Evolutionary conservation across 768 basidiomycete genomes (phyloP).

Genomic region (Russula abietina): DNA sequence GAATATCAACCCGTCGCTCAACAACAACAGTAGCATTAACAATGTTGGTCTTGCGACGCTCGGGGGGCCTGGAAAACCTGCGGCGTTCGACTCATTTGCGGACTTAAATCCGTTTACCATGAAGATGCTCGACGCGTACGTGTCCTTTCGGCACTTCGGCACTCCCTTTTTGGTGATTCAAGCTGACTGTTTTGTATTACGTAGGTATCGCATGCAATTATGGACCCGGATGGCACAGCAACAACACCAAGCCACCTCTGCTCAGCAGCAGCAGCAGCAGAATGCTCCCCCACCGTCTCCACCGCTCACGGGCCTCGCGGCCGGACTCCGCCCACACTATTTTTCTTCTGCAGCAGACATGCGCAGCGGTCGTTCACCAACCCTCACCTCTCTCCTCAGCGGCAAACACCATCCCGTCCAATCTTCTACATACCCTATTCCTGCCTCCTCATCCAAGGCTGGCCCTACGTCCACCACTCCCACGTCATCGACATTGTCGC

Average conservation of each 20-base stretch:
- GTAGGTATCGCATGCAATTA: constrained; percentile 78
- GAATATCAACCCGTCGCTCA: constrained; percentile 75
- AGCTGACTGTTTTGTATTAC: constrained; percentile 1
- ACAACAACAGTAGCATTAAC: constrained; percentile 33
- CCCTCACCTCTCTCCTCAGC: constrained; percentile 36
- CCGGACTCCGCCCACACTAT: constrained; percentile 36
- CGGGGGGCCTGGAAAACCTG: constrained; percentile 32
- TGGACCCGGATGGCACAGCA: constrained; percentile 86
- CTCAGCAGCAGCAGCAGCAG: constrained; percentile 36
- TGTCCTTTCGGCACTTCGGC: constrained; percentile 23
- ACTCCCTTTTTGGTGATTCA: constrained; percentile 8
- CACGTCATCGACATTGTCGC: constrained; percentile 31
- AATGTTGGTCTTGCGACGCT: constrained; percentile 33
- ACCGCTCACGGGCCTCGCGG: constrained; percentile 29
- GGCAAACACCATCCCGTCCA: constrained; percentile 36
- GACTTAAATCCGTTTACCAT: constrained; percentile 82
- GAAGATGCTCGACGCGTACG: constrained; percentile 77
- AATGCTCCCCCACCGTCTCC: constrained; percentile 21
- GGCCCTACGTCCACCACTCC: constrained; percentile 28
- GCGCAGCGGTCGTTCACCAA: constrained; percentile 20
- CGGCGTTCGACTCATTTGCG: constrained; percentile 69
- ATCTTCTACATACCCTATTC: constrained; percentile 35
- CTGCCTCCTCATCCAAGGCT: constrained; percentile 41
- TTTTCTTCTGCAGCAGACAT: constrained; percentile 31
- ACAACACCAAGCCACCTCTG: constrained; percentile 46